Percentiles rank a stretch among this genome's conserved stretches.
These are phyloP conservation scores for Salix arbutifolia DNA, from an alignment of 345 rosid species.

Conservation along the genomic window DNA sequence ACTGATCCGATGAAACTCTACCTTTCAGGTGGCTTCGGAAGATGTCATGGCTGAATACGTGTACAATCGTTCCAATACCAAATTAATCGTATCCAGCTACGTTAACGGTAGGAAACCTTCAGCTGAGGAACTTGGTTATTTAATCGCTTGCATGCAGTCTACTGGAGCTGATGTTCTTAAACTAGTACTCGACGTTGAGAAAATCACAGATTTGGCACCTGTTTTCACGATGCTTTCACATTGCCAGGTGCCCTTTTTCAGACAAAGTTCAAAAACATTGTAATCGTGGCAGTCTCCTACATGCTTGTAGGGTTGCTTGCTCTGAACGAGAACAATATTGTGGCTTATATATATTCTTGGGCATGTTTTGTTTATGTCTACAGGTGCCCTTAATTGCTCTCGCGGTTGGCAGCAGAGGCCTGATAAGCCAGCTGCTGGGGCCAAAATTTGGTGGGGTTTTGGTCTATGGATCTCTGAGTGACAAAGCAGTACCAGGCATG, in stretches of 20 bases:
- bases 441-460: slow-evolving; percentile 46
- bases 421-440: slow-evolving; percentile 51
- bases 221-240: slow-evolving; percentile 37
- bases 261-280: too few relatives aligned
- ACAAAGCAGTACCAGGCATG: slow-evolving; percentile 36
- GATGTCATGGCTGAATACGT: slow-evolving; percentile 21
- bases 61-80: slow-evolving; percentile 25
- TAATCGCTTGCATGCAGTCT: slow-evolving; percentile 35
- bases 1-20: slow-evolving; percentile 6
- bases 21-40: slow-evolving; percentile 44
- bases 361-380: background rate
- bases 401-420: slow-evolving; percentile 52
- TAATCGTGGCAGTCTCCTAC: too few relatives aligned
- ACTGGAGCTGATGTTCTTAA: slow-evolving; percentile 47
- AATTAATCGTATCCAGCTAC: slow-evolving; percentile 43
- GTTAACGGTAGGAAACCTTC: slow-evolving; percentile 36
- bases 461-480: slow-evolving; percentile 47
- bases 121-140: slow-evolving; percentile 32
- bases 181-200: slow-evolving; percentile 33
- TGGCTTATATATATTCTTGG: too few relatives aligned
- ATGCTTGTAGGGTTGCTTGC: too few relatives aligned
- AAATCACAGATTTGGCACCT: slow-evolving; percentile 47
- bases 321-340: too few relatives aligned
- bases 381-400: slow-evolving; percentile 49
- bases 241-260: slow-evolving; percentile 26